These are phyloP conservation scores for Rubia yunnanensis DNA, from an alignment of 257 asterid genomes.

Conservation along the genomic window DNA sequence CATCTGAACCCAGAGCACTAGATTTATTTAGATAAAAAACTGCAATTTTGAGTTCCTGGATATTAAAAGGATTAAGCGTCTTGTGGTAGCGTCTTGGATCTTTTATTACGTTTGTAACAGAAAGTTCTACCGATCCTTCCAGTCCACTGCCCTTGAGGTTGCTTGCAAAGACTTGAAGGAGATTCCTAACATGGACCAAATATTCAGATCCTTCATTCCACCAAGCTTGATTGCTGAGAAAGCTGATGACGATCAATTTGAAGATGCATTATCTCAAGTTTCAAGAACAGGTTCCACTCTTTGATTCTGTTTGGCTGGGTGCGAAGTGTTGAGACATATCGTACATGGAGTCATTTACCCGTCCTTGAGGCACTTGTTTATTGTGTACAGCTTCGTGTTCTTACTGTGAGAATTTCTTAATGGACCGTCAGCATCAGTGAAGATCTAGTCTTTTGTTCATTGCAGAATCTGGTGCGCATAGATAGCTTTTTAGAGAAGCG, in stretches of 20 bases:
- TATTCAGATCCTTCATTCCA: constrained; percentile 60
- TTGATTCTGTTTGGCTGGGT: not conserved
- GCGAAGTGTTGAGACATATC: too few species aligned
- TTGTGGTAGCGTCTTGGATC: constrained; percentile 44
- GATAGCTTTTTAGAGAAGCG: not conserved
- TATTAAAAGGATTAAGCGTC: too few species aligned
- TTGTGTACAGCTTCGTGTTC: not conserved
- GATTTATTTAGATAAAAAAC: too few species aligned
- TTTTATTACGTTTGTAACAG: constrained; percentile 33
- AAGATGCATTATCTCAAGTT: constrained; percentile 57
- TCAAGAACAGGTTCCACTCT: constrained; percentile 33
- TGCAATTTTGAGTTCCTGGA: too few species aligned
- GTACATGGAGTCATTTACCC: not conserved
- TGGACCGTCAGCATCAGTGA: not conserved
- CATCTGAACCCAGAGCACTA: too few species aligned
- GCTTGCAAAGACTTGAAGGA: constrained; percentile 59
- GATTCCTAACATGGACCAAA: constrained; percentile 50
- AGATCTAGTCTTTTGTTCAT: not conserved
- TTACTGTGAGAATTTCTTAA: not conserved
- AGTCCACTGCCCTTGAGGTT: constrained; percentile 59
- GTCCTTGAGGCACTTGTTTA: constrained; percentile 5
- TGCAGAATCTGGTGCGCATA: not conserved
- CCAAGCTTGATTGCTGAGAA: constrained; percentile 60
- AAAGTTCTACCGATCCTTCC: constrained; percentile 59
- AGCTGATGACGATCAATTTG: constrained; percentile 54